These are phyloP conservation scores for Aspergillus sp. DNA, from an alignment of 2,329 filamentous ascomycete species.

Conservation along the genomic window DNA sequence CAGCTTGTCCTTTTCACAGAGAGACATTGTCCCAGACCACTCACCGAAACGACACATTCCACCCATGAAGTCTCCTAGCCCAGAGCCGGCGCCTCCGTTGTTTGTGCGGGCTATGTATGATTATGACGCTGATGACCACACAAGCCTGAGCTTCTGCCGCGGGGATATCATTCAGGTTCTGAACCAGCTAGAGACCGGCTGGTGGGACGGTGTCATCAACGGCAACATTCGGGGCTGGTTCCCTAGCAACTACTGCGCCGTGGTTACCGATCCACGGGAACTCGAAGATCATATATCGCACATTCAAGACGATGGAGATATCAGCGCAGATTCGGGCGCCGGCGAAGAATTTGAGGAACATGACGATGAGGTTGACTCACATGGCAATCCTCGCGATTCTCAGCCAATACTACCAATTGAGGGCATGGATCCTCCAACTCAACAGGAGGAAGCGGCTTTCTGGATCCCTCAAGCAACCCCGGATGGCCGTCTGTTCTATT, in stretches of 20 bases:
- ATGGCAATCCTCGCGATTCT: conserved; percentile 64
- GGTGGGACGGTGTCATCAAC: conserved; percentile 99
- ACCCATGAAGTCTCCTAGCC: conserved; percentile 33
- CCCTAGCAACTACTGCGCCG: conserved; percentile 95
- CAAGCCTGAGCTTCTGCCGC: conserved; percentile 93
- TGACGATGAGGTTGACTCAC: conserved; percentile 69
- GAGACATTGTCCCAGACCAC: conserved; percentile 20
- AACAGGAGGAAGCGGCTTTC: conserved; percentile 87
- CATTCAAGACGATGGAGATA: conserved; percentile 52
- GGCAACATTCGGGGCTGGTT: conserved; percentile 92
- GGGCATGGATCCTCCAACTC: conserved; percentile 56
- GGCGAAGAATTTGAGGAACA: conserved; percentile 66
- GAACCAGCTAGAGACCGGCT: conserved; percentile 95
- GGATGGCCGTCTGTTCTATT: conserved; percentile 92
- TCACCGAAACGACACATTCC: conserved; percentile 28
- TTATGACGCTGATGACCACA: conserved; percentile 96
- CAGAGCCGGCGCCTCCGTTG: conserved; percentile 55
- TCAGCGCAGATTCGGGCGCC: conserved; percentile 48
- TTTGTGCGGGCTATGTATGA: conserved; percentile 96
- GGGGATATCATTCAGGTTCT: conserved; percentile 98
- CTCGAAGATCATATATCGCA: conserved; percentile 62
- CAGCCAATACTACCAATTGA: conserved; percentile 67
- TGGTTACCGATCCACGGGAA: conserved; percentile 75
- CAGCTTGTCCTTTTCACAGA: conserved; percentile 29
- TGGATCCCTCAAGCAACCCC: conserved; percentile 98